These are phyloP conservation scores for Tetrapisispora taiwanensis DNA, from an alignment of 805 yeast genomes.

Conservation along the genomic window DNA sequence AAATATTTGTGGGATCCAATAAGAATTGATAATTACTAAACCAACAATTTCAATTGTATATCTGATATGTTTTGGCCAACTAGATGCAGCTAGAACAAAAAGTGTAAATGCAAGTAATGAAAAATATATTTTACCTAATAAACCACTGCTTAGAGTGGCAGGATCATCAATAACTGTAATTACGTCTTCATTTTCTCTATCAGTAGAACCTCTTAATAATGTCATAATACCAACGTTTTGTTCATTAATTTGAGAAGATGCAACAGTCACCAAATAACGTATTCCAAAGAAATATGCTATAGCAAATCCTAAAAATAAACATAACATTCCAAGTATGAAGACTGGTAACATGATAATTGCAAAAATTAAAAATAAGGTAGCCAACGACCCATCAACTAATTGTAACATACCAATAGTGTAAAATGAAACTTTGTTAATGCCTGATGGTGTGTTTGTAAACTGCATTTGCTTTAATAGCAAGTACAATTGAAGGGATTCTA, in stretches of 20 bases:
- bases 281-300: conserved; percentile 67
- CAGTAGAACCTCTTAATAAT: conserved; percentile 45
- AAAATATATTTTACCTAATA: conserved; percentile 49
- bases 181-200: conserved; percentile 14
- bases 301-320: conserved; percentile 59
- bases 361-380: conserved; percentile 50
- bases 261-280: conserved; percentile 59
- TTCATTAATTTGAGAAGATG: conserved; percentile 64
- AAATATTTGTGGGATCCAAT: conserved; percentile 83
- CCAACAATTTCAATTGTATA: conserved; percentile 46
- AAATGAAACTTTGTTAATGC: conserved; percentile 62
- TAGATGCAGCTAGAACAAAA: conserved; percentile 42
- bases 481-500: conserved; percentile 44
- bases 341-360: conserved; percentile 46
- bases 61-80: conserved; percentile 56
- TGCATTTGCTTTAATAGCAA: conserved; percentile 62
- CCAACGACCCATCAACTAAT: conserved; percentile 57
- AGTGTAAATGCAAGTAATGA: conserved; percentile 45
- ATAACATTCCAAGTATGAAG: conserved; percentile 57
- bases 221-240: conserved; percentile 56
- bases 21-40: conserved; percentile 49
- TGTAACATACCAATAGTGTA: conserved; percentile 56
- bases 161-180: conserved; percentile 36
- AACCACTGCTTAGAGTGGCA: conserved; percentile 44
- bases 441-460: conserved; percentile 66